Evolutionary conservation across 2,329 filamentous ascomycete species (phyloP).

Genomic region (Seiridium unicorne): DNA sequence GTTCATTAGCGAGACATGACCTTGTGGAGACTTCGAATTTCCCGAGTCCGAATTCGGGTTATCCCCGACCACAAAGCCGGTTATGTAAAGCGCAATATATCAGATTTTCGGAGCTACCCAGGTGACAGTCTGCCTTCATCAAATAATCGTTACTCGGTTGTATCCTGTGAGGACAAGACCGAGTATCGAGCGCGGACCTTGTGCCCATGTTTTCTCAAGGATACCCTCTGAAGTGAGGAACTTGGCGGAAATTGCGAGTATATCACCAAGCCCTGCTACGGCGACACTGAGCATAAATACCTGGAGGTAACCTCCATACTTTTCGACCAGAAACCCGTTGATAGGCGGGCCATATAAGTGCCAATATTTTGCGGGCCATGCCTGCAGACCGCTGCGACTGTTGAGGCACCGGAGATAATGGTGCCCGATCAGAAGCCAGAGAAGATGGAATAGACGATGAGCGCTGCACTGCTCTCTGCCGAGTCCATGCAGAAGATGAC

Average conservation of each 20-base stretch:
- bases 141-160: too few relatives aligned
- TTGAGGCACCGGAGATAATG: conserved; percentile 42
- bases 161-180: too few relatives aligned
- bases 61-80: too few relatives aligned
- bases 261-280: conserved; percentile 31
- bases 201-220: not conserved
- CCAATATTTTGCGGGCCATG: conserved; percentile 52
- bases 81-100: too few relatives aligned
- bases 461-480: conserved; percentile 23
- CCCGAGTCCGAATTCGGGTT: too few relatives aligned
- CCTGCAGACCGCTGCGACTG: conserved; percentile 38
- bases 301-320: conserved; percentile 35
- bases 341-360: conserved; percentile 52
- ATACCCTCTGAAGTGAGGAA: conserved; percentile 1
- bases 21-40: too few relatives aligned
- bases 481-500: conserved; percentile 36
- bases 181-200: too few relatives aligned
- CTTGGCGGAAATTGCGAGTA: conserved; percentile 34
- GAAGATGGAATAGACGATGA: conserved; percentile 34
- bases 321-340: conserved; percentile 39
- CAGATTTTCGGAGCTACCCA: too few relatives aligned
- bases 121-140: too few relatives aligned
- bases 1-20: too few relatives aligned
- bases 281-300: conserved; percentile 25
- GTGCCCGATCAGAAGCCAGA: conserved; percentile 41